Base-by-base conservation (phyloP, 768 basidiomycete species). In the Boletus sp. region DNA sequence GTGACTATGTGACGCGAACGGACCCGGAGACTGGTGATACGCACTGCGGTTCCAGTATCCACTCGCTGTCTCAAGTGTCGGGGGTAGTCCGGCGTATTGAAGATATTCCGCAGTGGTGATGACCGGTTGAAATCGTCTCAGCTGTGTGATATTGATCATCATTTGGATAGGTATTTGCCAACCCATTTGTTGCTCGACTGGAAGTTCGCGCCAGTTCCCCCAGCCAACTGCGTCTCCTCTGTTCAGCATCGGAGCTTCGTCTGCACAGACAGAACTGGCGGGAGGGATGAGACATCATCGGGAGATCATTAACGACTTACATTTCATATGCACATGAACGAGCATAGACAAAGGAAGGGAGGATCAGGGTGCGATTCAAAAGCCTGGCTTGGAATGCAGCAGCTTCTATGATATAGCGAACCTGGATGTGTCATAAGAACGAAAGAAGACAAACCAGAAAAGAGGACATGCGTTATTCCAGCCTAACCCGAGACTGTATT, bases 321-420 rank as follows among this genome's bases (percentile, higher is more conserved):
- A 69, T 68, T 43, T 69, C 66, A 51, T 71, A 77, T 56, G 72
- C 73, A 56, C 77, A 78, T 1, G 71, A 67, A 27, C 77, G 69
- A n/a, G 76, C 74, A 46, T 77, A 77, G 47, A 78, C 70, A 55
- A 72, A 73, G 11, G 74, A 72, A 15, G 74, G 77, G 3, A 77
- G 54, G 14, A 78, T 70, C 47, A 78, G 63, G 6, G 73, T 74
- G 44, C 77, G 68, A 53, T 76, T 73, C 41, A 77, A 57, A 10
- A 76, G 56, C 27, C 62, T 58, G 17, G 76, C 74, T 55, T 78
- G 76, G 5, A 75, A 57, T 14, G 67, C 57, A 8, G 74, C 63
- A 11, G 74, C 72, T 52, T 78, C 77, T 54, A 78, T 69, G 58
- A 78, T 78, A 51, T 79, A 77, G 35, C 76, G 70, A 60, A 78